These are phyloP conservation scores for Astrocystis sublimbata DNA, from an alignment of 495 filamentous ascomycete genomes.

Conservation along the genomic window DNA sequence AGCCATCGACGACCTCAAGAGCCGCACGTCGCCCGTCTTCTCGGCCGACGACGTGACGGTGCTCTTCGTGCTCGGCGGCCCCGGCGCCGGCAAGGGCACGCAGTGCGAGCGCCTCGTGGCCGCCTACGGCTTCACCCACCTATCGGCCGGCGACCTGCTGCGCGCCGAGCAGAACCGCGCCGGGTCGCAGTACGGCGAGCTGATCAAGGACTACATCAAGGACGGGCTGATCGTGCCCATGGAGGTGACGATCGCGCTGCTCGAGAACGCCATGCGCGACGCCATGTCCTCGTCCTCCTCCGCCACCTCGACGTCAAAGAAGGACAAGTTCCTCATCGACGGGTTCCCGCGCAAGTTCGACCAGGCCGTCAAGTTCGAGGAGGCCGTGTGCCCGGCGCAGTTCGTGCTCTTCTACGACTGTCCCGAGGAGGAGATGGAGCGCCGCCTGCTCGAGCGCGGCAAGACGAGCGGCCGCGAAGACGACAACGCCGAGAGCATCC, in stretches of 20 bases:
- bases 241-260: slow-evolving; percentile 92
- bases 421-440: slow-evolving; percentile 83
- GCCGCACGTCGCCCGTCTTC: slow-evolving; percentile 70
- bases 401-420: slow-evolving; percentile 92
- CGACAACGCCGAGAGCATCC: slow-evolving; percentile 93
- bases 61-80: slow-evolving; percentile 81
- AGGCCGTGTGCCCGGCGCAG: slow-evolving; percentile 75
- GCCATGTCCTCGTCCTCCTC: slow-evolving; percentile 47
- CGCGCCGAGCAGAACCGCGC: slow-evolving; percentile 87
- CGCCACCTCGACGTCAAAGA: slow-evolving; percentile 29
- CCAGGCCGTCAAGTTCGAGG: slow-evolving; percentile 91
- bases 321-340: slow-evolving; percentile 80
- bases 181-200: slow-evolving; percentile 80
- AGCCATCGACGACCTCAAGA: slow-evolving; percentile 39
- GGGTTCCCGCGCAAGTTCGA: slow-evolving; percentile 96
- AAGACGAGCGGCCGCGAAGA: slow-evolving; percentile 89
- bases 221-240: slow-evolving; percentile 96
- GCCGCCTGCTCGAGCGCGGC: slow-evolving; percentile 78
- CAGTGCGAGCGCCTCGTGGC: slow-evolving; percentile 86
- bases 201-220: slow-evolving; percentile 88
- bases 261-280: slow-evolving; percentile 83
- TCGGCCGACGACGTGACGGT: slow-evolving; percentile 78
- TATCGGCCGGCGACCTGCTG: slow-evolving; percentile 90
- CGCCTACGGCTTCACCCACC: slow-evolving; percentile 91
- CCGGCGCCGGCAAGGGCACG: slow-evolving; percentile 77